Percentiles rank a stretch among this genome's conserved stretches.
Conservation (phyloP, 2,329 filamentous ascomycete species). For the Orbilia ellipsospora region DNA sequence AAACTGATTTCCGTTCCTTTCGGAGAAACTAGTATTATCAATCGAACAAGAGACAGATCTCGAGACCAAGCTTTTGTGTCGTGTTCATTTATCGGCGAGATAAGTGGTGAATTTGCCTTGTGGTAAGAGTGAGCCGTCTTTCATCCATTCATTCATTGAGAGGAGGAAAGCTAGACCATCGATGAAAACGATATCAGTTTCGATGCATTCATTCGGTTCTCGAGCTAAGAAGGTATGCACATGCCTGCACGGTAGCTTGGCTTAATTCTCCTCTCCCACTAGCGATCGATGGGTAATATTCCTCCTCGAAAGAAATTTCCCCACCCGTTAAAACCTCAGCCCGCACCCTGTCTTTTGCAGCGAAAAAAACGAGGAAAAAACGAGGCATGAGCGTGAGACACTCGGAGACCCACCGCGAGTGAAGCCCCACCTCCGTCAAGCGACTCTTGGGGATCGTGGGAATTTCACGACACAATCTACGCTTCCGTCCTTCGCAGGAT, state of each 20-base stretch:
- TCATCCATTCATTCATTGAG: neutral
- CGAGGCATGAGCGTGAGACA: slow-evolving; percentile 50
- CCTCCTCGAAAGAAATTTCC: slow-evolving; percentile 27
- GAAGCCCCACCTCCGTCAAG: slow-evolving; percentile 45
- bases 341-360: slow-evolving; percentile 20
- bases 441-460: slow-evolving; percentile 28
- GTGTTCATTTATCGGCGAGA: slow-evolving; percentile 17
- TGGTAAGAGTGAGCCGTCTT: slow-evolving; percentile 14
- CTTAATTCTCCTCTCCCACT: slow-evolving; percentile 23
- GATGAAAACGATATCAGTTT: slow-evolving; percentile 40
- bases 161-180: slow-evolving; percentile 6
- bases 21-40: slow-evolving; percentile 30
- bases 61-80: slow-evolving; percentile 18
- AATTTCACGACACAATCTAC: slow-evolving; percentile 9
- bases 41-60: slow-evolving; percentile 40
- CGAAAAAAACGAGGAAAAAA: slow-evolving; percentile 2
- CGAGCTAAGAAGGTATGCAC: slow-evolving; percentile 1
- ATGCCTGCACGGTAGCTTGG: slow-evolving; percentile 1
- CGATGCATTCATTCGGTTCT: slow-evolving; percentile 3
- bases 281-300: slow-evolving; percentile 23
- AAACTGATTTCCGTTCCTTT: slow-evolving; percentile 53
- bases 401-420: slow-evolving; percentile 27
- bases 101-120: neutral
- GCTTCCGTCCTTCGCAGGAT: slow-evolving; percentile 21
- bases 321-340: slow-evolving; percentile 46